Percentiles rank a stretch among this genome's conserved stretches.
Evolutionary conservation across 164 flowering plant species (phyloP).

Genomic region (Sedum album): DNA sequence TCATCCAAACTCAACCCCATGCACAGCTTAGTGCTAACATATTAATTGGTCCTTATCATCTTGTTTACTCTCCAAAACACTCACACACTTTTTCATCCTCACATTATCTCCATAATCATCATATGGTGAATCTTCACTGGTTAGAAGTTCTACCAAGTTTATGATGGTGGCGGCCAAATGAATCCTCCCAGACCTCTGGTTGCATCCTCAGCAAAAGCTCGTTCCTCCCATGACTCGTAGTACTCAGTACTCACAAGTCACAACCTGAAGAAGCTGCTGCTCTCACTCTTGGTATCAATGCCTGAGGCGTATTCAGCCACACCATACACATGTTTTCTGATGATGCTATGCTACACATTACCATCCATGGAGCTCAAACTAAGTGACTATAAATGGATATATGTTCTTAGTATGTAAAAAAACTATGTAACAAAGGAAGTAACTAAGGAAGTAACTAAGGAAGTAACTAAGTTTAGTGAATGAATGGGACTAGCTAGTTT

Average conservation of each 20-base stretch:
- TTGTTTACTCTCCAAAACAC: not conserved
- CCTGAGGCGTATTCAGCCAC: slow-evolving; percentile 20
- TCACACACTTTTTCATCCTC: not conserved
- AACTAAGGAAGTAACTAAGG: too few species aligned
- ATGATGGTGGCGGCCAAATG: slow-evolving; percentile 45
- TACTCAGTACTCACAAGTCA: too few species aligned
- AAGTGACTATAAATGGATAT: not conserved
- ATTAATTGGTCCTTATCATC: not conserved
- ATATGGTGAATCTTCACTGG: not conserved
- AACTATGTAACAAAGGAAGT: not conserved
- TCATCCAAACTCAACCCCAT: slow-evolving; percentile 17
- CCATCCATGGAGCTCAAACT: not conserved
- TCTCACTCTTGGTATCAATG: slow-evolving; percentile 11
- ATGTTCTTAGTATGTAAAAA: not conserved
- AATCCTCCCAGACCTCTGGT: slow-evolving; percentile 23
- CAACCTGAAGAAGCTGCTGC: not conserved
- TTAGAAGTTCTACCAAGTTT: slow-evolving; percentile 28
- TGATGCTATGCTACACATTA: slow-evolving; percentile 12
- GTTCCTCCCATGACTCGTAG: slow-evolving; percentile 31
- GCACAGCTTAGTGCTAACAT: slow-evolving; percentile 3
- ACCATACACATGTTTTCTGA: slow-evolving; percentile 17
- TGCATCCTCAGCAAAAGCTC: slow-evolving; percentile 33
- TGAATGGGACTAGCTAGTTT: not conserved
- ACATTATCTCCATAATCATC: not conserved
- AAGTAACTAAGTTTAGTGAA: not conserved